These are phyloP conservation scores for Hevea brasiliensis DNA, from an alignment of 345 rosid genomes.

Conservation along the genomic window DNA sequence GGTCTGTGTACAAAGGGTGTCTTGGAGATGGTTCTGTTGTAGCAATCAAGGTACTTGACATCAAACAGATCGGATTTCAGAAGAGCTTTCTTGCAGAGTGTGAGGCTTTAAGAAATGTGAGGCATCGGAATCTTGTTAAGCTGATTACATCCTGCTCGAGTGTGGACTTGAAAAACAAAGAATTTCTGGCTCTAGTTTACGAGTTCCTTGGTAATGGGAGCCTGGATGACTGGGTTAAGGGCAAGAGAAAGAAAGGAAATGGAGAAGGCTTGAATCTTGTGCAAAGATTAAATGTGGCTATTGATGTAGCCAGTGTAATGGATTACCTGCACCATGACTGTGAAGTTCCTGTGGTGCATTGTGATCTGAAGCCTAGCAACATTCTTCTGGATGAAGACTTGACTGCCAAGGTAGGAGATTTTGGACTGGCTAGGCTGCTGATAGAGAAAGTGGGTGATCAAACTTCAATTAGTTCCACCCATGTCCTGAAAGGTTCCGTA, in stretches of 20 bases:
- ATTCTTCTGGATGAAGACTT: slow-evolving; percentile 1
- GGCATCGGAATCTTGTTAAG: slow-evolving; percentile 56
- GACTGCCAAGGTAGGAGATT: slow-evolving; percentile 52
- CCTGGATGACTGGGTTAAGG: slow-evolving; percentile 51
- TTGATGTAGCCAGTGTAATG: slow-evolving; percentile 47
- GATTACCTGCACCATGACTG: slow-evolving; percentile 56
- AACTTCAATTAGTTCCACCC: background rate
- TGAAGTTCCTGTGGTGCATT: slow-evolving; percentile 51
- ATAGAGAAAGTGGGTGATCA: slow-evolving; percentile 21
- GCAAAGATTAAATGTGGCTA: slow-evolving; percentile 45
- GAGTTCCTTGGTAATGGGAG: slow-evolving; percentile 47
- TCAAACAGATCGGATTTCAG: slow-evolving; percentile 31
- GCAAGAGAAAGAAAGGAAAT: slow-evolving; percentile 27
- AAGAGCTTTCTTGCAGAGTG: no score
- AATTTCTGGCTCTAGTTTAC: no score
- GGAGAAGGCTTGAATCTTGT: slow-evolving; percentile 37
- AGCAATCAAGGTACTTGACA: slow-evolving; percentile 48
- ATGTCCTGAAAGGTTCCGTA: no score
- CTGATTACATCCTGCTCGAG: slow-evolving; percentile 55
- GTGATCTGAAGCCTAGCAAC: slow-evolving; percentile 36
- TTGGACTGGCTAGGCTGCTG: slow-evolving; percentile 46
- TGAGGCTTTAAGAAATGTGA: slow-evolving; percentile 46
- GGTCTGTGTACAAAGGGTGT: no score
- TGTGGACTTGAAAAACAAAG: slow-evolving; percentile 36
- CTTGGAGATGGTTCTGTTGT: slow-evolving; percentile 33